Base-by-base conservation (phyloP, 2,329 filamentous ascomycete genomes). In the Helminthosporium solani region DNA sequence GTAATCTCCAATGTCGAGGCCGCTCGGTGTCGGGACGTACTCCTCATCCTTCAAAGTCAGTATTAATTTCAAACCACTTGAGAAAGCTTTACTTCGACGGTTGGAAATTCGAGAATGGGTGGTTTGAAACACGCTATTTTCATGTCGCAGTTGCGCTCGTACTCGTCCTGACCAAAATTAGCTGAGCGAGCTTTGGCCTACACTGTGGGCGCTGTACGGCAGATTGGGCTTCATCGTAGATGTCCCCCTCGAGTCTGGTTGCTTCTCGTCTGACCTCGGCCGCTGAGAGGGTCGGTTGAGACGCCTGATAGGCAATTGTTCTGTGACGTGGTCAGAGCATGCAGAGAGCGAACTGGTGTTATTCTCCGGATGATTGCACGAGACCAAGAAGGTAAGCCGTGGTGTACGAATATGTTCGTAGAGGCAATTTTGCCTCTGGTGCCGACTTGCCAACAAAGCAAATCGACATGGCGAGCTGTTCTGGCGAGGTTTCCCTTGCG, bases 231-330 rank as follows among this genome's bases (percentile, higher is more conserved):
- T 72, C 70, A 34, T 80, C 76, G 56, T 83, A 87, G 11, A 84
- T 82, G 9, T 79, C 75, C 36, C 79, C 80, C 68, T 95, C 90
- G 33, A 83, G 72, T 37, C 77, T 68, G 60, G 86, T 85, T 16
- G 88, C 88, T 52, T 80, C 73, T 27, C 74, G 70, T 44, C 76
- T 77, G 23, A 77, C 78, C 50, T 79, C 76, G 23, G 71, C 60
- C 42, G 75, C 68, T 9, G 70, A 70, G 21, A 74, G 70, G 2
- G 71, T 66, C 47, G 75, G 73, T 45, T 75, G 68, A 16, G 70
- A 68, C 41, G 61, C 64, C 58, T 76, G 74, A 53, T 76, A 78
- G 33, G 75, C 77, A 27, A 74, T 70, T 20, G 74, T 74, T 49
- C 78, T 82, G 57, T 36, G 33, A 37, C 30, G 42, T 35, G 40